These are phyloP conservation scores for Pisolithus microcarpus DNA, from an alignment of 768 basidiomycete species.

Conservation along the genomic window DNA sequence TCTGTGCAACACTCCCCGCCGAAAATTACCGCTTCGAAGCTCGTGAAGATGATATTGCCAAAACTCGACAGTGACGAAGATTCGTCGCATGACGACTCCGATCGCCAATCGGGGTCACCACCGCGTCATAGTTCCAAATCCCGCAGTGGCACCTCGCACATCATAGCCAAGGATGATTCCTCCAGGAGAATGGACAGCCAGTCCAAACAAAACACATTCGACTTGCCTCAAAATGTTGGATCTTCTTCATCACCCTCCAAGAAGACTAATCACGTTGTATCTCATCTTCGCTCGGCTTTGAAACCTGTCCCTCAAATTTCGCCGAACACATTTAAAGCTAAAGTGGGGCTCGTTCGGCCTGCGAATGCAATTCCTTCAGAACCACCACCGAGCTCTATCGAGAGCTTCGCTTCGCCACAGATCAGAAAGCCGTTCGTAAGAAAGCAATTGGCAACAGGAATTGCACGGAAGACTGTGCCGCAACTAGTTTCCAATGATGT, in stretches of 20 bases:
- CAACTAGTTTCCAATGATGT: not conserved
- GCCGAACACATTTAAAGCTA: conserved; percentile 34
- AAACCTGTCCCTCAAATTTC: conserved; percentile 37
- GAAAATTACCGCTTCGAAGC: too few relatives aligned
- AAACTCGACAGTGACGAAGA: not conserved
- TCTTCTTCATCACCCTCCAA: not conserved
- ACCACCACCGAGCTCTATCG: conserved; percentile 45
- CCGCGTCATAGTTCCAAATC: too few relatives aligned
- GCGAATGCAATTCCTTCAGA: conserved; percentile 8
- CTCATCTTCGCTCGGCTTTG: not conserved
- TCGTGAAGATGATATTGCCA: not conserved
- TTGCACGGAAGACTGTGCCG: too few relatives aligned
- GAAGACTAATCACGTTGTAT: not conserved
- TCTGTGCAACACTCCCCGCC: too few relatives aligned
- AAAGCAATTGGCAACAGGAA: too few relatives aligned
- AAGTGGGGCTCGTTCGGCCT: conserved; percentile 8
- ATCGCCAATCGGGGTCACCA: too few relatives aligned
- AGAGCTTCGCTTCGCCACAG: conserved; percentile 28
- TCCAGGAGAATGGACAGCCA: too few relatives aligned
- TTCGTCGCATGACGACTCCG: not conserved
- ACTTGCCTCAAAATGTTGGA: conserved; percentile 15
- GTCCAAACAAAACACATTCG: not conserved
- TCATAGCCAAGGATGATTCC: too few relatives aligned
- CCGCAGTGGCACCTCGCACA: too few relatives aligned
- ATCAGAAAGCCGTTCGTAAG: too few relatives aligned